Base-by-base conservation (phyloP, 225 moss, liverwort and hornwort genomes). In the Marchantia paleacea region DNA sequence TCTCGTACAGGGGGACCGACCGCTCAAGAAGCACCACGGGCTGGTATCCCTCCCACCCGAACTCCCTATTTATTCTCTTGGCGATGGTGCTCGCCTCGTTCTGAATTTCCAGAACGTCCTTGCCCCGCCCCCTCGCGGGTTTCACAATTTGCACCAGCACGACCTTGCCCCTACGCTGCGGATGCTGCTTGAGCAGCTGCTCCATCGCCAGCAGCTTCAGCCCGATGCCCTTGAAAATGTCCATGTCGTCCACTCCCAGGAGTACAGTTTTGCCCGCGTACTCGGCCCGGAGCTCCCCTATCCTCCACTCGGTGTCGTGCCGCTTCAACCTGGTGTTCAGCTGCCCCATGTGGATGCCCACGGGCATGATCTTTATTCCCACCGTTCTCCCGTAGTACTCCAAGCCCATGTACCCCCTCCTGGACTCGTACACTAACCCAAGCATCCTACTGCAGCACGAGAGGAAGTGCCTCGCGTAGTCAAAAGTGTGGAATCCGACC, bases 291-390 rank as follows among this genome's bases (percentile, higher is more conserved):
- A 96, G 96, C 86, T 94, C 91, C 29, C 79, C 80, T 26, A 94
- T 90, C 24, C 92, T 84, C 88, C 87, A 88, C 63, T 89, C 90
- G 0, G 96, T 92, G 48, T 94, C 91, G 11, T 87, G 81, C 12
- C 91, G 85, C 19, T 84, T 76, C 28, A 96, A 84, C 47, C 92
- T 85, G 18, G 87, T 79, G 10, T 91, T 86, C 52, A 96, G 87
- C 87, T 94, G 96, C 57, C 90, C 92, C 96, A 96, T 94, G 78
- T 96, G 96, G n/a, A 96, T 90, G 13, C 96, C 96, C 24, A 96
- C 94, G 0, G 96, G 96, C 79, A 96, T 86, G 81, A 96, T 96
- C 85, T 96, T 96, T 68, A 96, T 96, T 24, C 96, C 96, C 82
- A 96, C 96, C 0, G 91, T 94, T 69, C 96, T 88, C 22, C 96